A percentile compares a stretch with the other conserved stretches of the same genome.
Evolutionary conservation across 257 asterid species (phyloP).

Genomic region (Fraxinus cuspidata): DNA sequence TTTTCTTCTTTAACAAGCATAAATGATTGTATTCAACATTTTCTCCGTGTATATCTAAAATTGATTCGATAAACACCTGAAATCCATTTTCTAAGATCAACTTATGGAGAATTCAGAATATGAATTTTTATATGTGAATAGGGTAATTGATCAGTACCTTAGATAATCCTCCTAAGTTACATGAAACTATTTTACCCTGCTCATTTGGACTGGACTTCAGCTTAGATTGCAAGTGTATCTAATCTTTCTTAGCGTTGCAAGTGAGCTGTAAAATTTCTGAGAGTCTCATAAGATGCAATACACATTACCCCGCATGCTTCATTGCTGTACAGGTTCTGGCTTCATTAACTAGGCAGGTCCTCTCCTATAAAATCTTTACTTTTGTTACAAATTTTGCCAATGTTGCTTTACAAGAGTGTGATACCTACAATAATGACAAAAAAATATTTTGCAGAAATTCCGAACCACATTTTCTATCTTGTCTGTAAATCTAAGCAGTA

Average conservation of each 20-base stretch:
- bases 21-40: not conserved
- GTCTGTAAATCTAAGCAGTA: not conserved
- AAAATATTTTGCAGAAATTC: too few relatives aligned
- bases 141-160: not conserved
- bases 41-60: not conserved
- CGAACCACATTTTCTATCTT: not conserved
- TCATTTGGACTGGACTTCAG: not conserved
- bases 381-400: not conserved
- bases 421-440: not conserved
- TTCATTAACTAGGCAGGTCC: not conserved
- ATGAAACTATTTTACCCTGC: too few relatives aligned
- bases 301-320: not conserved
- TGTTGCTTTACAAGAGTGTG: not conserved
- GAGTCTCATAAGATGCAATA: not conserved
- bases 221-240: not conserved
- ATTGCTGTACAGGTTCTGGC: not conserved
- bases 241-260: not conserved
- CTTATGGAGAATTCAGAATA: not conserved
- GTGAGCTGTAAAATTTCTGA: not conserved
- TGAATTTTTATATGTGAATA: not conserved
- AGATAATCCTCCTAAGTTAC: too few relatives aligned
- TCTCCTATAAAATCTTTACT: not conserved
- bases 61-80: not conserved
- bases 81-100: not conserved
- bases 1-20: not conserved